Conservation (phyloP, 306 rosid species). For the Quercus engelmannii region DNA sequence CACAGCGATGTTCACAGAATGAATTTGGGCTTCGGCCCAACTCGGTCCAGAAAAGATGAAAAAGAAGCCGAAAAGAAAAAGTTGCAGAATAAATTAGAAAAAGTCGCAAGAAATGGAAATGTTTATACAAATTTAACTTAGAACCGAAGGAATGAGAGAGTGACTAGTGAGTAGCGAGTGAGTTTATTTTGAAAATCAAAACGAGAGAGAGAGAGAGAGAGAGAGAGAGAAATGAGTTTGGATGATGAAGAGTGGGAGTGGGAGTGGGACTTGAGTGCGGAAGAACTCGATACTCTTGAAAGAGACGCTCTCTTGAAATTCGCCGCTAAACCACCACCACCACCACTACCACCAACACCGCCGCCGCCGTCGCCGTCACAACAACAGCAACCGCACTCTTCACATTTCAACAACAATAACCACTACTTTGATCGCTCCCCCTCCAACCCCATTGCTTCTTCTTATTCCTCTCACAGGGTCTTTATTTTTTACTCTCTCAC, state of each 20-base stretch:
- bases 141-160: too few relatives aligned
- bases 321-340: conserved; percentile 51
- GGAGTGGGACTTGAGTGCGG: conserved; percentile 69
- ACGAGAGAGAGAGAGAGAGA: too few relatives aligned
- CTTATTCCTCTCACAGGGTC: conserved; percentile 25
- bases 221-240: conserved; percentile 29
- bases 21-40: too few relatives aligned
- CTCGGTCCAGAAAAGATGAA: too few relatives aligned
- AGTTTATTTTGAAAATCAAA: too few relatives aligned
- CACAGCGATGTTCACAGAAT: too few relatives aligned
- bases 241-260: conserved; percentile 42
- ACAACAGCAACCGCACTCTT: conserved; percentile 19
- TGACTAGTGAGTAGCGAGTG: too few relatives aligned
- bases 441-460: conserved; percentile 20
- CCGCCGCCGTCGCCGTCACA: neutral
- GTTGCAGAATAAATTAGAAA: too few relatives aligned
- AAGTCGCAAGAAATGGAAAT: too few relatives aligned
- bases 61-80: too few relatives aligned
- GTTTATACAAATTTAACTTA: too few relatives aligned
- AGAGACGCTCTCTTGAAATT: conserved; percentile 74
- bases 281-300: conserved; percentile 83
- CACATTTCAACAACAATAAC: neutral
- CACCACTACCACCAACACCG: conserved; percentile 24
- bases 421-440: neutral
- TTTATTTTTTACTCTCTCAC: conserved; percentile 1